These are phyloP conservation scores for Trichocladium antarcticum DNA, from an alignment of 495 filamentous ascomycete species.

Conservation along the genomic window DNA sequence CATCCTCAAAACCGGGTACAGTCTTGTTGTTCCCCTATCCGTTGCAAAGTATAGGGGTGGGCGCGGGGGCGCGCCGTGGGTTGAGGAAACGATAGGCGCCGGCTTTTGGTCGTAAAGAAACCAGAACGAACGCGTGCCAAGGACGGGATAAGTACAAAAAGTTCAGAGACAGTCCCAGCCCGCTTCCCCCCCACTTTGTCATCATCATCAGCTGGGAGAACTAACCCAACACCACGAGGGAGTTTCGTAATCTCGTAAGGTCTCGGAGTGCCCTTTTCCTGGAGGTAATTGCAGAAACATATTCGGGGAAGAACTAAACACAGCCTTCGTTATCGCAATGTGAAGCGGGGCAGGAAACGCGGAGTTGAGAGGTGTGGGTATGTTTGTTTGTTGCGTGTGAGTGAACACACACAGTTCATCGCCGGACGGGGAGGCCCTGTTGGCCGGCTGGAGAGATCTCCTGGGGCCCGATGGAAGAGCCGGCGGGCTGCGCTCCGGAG, in stretches of 20 bases:
- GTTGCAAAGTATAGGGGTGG: background rate
- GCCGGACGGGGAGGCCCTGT: constrained; percentile 10
- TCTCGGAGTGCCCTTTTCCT: background rate
- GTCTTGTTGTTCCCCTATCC: background rate
- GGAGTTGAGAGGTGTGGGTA: background rate
- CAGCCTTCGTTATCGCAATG: background rate
- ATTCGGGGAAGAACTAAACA: background rate
- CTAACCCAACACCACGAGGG: constrained; percentile 7
- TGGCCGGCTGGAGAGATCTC: background rate
- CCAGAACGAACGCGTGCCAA: background rate
- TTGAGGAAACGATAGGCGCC: background rate
- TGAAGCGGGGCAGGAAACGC: background rate
- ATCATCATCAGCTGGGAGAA: constrained; percentile 5
- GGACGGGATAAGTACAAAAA: background rate
- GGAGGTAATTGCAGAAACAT: background rate
- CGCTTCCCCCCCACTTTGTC: background rate
- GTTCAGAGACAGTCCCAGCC: background rate
- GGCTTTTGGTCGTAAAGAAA: background rate
- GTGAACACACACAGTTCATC: constrained; percentile 18
- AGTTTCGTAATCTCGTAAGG: constrained; percentile 9
- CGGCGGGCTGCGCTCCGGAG: constrained; percentile 1
- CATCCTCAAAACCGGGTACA: background rate
- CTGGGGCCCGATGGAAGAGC: background rate
- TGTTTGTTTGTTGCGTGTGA: background rate
- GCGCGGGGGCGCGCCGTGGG: background rate